Base-by-base conservation (phyloP, 2,329 filamentous ascomycete species). In the Penicillium sp. region DNA sequence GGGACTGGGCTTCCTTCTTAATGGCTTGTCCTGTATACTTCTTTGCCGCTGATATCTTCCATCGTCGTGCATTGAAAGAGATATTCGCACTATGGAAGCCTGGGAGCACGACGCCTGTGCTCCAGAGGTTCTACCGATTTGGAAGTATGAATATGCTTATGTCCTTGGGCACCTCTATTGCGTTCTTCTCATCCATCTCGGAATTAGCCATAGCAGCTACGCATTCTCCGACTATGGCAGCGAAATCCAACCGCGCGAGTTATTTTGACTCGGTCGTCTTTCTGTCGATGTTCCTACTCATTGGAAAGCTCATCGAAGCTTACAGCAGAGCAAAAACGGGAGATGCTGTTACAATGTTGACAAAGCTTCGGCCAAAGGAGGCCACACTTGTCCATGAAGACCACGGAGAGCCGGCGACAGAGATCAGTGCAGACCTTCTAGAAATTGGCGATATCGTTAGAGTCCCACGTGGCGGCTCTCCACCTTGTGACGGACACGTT, bases 251-350 rank as follows among this genome's bases (percentile, higher is more conserved):
- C 14, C 78, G 80, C 45, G 83, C 86, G 11, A 76, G 70, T 25
- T 96, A 95, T 70, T 96, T 96, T 67, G 92, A 96, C 69, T 90
- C 90, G 0, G 91, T 96, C 0, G 89, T 95, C 2, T 96, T 96
- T 57, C 69, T 96, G 48, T 95, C 91, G 0, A 80, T 96, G 59
- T 96, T 96, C 68, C 79, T 96, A 16, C 82, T 96, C 1, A 76
- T 81, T 40, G 82, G 82, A 9, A 69, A 69, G 43, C 71, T 64
- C 42, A 60, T 73, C 25, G 92, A 96, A 74, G 85, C 89, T 0
- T 94, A 92, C 74, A 95, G 88, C 78, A 96, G 95, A 70, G 87
- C 90, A 0, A 92, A 88, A 64, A 89, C 91, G 0, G 90, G 90
- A 2, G 88, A 94, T 66, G 91, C 91, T 0, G 87, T 96, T 2